Base-by-base conservation (phyloP, 164 flowering plant genomes). In the Tetrastigma voinierianum region DNA sequence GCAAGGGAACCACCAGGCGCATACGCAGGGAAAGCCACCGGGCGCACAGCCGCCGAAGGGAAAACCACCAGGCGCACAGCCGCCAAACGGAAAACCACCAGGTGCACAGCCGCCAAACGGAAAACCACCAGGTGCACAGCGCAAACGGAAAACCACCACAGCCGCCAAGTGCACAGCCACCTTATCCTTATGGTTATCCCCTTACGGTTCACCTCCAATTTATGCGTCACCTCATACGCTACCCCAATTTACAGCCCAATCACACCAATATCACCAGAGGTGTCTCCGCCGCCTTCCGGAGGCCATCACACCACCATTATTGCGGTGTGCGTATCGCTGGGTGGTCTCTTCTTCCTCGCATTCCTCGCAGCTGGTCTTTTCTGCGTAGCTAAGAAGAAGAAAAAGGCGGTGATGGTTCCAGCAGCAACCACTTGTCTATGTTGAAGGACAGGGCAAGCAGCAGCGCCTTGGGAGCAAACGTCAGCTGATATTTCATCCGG, bases 381-480 rank as follows among this genome's bases (percentile, higher is more conserved):
- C 64, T 84, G 83, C 65, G 47, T 82, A 13, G 84, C 82, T 20
- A 84, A 84, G 73, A 84, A 70, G 64, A 84, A 80, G 74, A 82
- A 80, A 77, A 82, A 73, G 72, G 75, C 74, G 1, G 56, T 84
- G 15, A 23, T 74, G 70, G 70, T 73, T 4, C 83, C 85, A 1
- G 81, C 77, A 0, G 77, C 75, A 0, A 54, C 43, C 47, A 14
- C 55, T 24, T 10, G 40, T n/a, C 16, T 51, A 62, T 51, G 49
- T 40, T 6, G 73, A 68, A 17, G 76, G 68, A 21, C 65, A 48
- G 20, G n/a, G n/a, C n/a, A n/a, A n/a, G n/a, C n/a, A n/a, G 17
- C 66, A 8, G 72, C 61, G 4, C 72, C 64, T 4, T 45, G 68
- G 10, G 67, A 48, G 10, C 59, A 51, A 18, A 13, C 58, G n/a